phyloP scores from a whole-genome alignment of 768 basidiomycete genomes.

The Rhodotorula babjevae region DNA sequence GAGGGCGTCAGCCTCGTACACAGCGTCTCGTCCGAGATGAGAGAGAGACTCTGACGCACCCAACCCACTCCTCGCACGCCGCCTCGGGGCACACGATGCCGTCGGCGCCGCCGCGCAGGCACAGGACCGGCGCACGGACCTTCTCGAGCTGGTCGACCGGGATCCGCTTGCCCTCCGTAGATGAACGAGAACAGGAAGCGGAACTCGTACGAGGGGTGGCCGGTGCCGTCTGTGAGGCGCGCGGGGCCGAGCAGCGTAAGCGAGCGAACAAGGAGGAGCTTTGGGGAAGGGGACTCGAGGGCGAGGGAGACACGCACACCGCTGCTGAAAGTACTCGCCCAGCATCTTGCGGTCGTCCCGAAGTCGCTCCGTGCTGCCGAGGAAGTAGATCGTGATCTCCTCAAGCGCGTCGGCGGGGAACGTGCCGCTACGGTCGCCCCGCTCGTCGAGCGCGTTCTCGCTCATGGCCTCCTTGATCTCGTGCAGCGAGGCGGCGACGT shows the following conservation, averaged over 20 bases:
- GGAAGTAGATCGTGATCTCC: conserved; percentile 9
- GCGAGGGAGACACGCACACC: conserved; percentile 13
- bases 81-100: conserved; percentile 2
- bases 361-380: background rate
- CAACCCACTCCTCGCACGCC: conserved; percentile 19
- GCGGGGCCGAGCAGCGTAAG: too few species aligned
- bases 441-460: background rate
- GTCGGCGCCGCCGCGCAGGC: conserved; percentile 27
- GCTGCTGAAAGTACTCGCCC: background rate
- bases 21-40: too few species aligned
- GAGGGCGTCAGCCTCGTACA: too few species aligned
- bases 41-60: too few species aligned
- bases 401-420: conserved; percentile 3
- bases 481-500: background rate
- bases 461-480: background rate
- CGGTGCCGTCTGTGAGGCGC: background rate
- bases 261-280: background rate
- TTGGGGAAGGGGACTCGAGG: too few species aligned
- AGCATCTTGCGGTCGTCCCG: background rate
- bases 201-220: background rate
- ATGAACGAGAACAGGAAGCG: conserved; percentile 11
- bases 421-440: conserved; percentile 2
- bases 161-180: conserved; percentile 9
- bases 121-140: conserved; percentile 12
- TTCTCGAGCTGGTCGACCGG: background rate